phyloP scores from a whole-genome alignment of 2,329 filamentous ascomycete genomes.

The Xylaria sp. region DNA sequence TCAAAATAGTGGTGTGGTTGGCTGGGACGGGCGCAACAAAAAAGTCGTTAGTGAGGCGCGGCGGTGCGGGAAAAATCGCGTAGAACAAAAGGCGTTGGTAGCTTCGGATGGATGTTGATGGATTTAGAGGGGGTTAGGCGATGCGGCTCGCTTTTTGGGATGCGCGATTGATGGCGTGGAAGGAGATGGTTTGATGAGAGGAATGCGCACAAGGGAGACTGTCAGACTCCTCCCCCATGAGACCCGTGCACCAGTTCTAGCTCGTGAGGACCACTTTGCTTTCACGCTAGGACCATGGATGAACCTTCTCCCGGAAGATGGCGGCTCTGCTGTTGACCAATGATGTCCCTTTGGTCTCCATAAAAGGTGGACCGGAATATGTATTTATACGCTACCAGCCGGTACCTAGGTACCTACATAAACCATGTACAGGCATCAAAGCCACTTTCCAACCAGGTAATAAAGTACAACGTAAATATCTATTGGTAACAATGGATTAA shows the following conservation, averaged over 20 bases:
- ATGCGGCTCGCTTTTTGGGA: slow-evolving; percentile 65
- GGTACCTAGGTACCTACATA: background rate
- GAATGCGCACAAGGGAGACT: slow-evolving; percentile 50
- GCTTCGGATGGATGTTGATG: slow-evolving; percentile 69
- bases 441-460: too few species aligned
- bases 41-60: slow-evolving; percentile 53
- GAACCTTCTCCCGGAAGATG: slow-evolving; percentile 34
- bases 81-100: slow-evolving; percentile 63
- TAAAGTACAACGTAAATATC: too few species aligned
- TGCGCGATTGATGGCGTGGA: slow-evolving; percentile 65
- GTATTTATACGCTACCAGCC: background rate
- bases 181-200: slow-evolving; percentile 51
- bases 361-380: slow-evolving; percentile 19
- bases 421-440: too few species aligned
- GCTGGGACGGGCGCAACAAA: slow-evolving; percentile 45
- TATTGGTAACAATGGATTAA: too few species aligned
- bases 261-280: slow-evolving; percentile 48
- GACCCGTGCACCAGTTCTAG: slow-evolving; percentile 45
- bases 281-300: slow-evolving; percentile 40
- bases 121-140: slow-evolving; percentile 68
- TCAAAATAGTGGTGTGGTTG: slow-evolving; percentile 47
- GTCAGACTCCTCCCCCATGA: slow-evolving; percentile 45
- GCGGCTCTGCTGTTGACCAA: slow-evolving; percentile 16
- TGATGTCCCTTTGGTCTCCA: background rate
- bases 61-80: slow-evolving; percentile 64